These are phyloP conservation scores for Fusarium nematophilum DNA, from an alignment of 2,329 filamentous ascomycete species.

Conservation along the genomic window DNA sequence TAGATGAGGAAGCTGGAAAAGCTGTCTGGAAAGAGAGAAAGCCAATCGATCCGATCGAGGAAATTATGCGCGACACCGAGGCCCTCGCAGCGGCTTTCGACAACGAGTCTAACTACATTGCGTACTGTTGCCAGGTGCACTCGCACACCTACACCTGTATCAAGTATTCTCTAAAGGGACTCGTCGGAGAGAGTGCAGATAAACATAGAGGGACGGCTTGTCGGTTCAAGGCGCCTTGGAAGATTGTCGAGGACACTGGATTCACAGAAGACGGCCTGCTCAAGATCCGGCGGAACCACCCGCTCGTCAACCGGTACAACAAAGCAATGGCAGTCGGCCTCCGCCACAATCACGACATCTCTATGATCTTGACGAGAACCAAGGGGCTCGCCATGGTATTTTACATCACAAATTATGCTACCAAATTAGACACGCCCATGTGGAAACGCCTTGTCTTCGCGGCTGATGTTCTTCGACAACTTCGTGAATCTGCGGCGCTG, in stretches of 20 bases:
- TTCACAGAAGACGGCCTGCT: conserved; percentile 3
- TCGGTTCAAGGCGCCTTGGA: conserved; percentile 16
- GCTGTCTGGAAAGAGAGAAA: too few relatives aligned
- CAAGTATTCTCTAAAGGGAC: background rate
- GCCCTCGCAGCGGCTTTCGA: background rate
- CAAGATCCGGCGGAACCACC: background rate
- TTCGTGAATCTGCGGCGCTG: background rate
- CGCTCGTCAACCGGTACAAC: conserved; percentile 10
- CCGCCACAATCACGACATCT: conserved; percentile 14
- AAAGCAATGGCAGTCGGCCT: conserved; percentile 14
- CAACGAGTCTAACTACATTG: background rate
- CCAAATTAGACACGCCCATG: too few relatives aligned
- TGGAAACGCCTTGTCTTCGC: conserved; percentile 8
- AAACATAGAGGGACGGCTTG: background rate
- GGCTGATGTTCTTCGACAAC: conserved; percentile 1
- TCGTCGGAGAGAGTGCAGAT: too few relatives aligned
- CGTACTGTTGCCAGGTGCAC: too few relatives aligned
- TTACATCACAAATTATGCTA: conserved; percentile 15
- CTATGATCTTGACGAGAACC: conserved; percentile 1
- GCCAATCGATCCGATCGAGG: background rate
- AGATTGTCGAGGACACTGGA: background rate
- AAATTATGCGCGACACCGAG: background rate
- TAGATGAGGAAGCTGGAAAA: too few relatives aligned
- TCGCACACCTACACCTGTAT: background rate
- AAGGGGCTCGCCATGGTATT: conserved; percentile 9